Base-by-base conservation (phyloP, 768 basidiomycete genomes). In the Boletus patriciae region DNA sequence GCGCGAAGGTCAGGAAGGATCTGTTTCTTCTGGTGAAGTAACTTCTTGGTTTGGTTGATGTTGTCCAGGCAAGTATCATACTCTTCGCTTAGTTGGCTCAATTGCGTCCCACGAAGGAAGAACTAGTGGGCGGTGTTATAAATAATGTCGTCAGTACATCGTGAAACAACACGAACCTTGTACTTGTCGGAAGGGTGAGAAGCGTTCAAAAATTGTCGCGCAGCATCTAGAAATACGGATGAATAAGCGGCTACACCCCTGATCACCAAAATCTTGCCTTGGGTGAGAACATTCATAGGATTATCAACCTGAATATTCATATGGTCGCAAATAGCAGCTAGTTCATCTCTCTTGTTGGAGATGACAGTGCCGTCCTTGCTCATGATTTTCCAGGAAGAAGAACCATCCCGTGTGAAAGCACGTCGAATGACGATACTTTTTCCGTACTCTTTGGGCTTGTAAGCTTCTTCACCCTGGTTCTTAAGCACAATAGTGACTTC, bases 231-330 rank as follows among this genome's bases (percentile, higher is more conserved):
- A 41, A 45, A 48, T 42, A 44, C 21, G 23, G 9, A 45, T 56
- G n/a, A 59, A 40, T 34, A 42, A 3, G 25, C 1, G 5, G 41
- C 11, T 34, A 47, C n/a, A 29, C 3, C 3, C 23, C 10, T 21
- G 6, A 18, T n/a, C 15, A 23, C 23, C 8, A 21, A 27, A 10
- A 57, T 66, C 25, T 36, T 59, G 81, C 88, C 91, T 79, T 94
- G 92, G 1, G 92, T 94, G 43, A 96, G 79, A 25, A 99, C 88
- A 59, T 92, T 98, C 85, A 98, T 86, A 2, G 95, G 96, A 66
- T 95, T 95, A 69, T 97, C 94, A 57, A 97, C 92, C 68, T 96
- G 94, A 53, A 99, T 92, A 64, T 94, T 94, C 88, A 97, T 96
- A 61, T 94, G 89, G 68, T 96, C 92, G 64, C 89, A 89, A 48